phyloP scores from a whole-genome alignment of 345 rosid species.

The Populus pruinosa region DNA sequence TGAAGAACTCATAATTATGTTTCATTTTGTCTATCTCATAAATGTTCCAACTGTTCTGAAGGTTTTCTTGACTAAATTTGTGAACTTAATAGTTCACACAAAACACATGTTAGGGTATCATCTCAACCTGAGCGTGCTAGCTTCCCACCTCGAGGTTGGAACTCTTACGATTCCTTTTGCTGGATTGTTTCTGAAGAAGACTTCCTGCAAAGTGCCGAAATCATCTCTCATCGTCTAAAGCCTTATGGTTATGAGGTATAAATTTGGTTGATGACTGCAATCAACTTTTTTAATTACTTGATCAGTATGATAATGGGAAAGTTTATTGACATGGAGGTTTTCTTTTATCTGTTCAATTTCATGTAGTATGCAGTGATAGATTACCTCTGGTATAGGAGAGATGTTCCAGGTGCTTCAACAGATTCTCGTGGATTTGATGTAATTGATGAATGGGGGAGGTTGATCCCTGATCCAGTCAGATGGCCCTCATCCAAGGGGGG shows the following conservation, averaged over 20 bases:
- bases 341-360: background rate
- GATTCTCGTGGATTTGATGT: conserved; percentile 86
- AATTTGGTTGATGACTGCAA: background rate
- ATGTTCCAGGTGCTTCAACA: conserved; percentile 63
- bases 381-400: conserved; percentile 90
- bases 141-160: conserved; percentile 96
- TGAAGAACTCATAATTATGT: background rate
- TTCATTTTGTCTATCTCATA: background rate
- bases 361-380: conserved; percentile 87
- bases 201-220: conserved; percentile 66
- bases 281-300: background rate
- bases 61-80: background rate
- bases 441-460: conserved; percentile 91
- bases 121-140: conserved; percentile 41
- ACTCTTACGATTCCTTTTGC: conserved; percentile 86
- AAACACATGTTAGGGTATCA: conserved; percentile 29
- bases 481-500: conserved; percentile 93
- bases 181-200: conserved; percentile 87
- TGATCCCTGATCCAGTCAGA: conserved; percentile 70
- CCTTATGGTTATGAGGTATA: conserved; percentile 72
- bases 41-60: background rate
- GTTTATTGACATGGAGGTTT: background rate
- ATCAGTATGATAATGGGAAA: background rate
- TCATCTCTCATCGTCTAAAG: conserved; percentile 56
- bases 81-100: background rate